phyloP scores from a whole-genome alignment of 2,329 filamentous ascomycete species.

The Neopestalotiopsis clavispora region DNA sequence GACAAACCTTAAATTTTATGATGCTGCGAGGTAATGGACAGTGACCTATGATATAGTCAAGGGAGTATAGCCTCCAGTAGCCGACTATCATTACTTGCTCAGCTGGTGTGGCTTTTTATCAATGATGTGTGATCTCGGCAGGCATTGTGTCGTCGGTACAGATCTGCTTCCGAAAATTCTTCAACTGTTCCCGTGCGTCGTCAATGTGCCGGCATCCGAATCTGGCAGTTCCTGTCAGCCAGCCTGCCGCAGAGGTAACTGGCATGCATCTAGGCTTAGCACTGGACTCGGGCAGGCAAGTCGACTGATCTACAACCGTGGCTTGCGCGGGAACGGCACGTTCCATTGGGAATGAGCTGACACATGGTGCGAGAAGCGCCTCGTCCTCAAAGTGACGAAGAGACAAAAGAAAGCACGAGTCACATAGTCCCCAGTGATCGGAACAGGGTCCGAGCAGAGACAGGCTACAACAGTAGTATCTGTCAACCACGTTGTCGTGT shows the following conservation, averaged over 20 bases:
- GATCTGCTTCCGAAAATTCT: not conserved
- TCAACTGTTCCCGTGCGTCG: not conserved
- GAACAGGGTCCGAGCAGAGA: not conserved
- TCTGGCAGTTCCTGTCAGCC: not conserved
- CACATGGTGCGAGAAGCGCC: slow-evolving; percentile 1
- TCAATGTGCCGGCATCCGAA: not conserved
- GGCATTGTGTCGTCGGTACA: not conserved
- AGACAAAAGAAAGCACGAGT: slow-evolving; percentile 2
- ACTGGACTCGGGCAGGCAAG: slow-evolving; percentile 2
- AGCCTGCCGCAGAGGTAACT: not conserved
- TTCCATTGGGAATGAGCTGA: slow-evolving; percentile 6
- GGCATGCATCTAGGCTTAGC: not conserved
- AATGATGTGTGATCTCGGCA: not conserved
- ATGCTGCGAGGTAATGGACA: not conserved
- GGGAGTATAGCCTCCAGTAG: not conserved
- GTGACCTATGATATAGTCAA: not conserved
- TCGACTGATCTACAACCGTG: slow-evolving; percentile 5
- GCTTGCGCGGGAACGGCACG: slow-evolving; percentile 11
- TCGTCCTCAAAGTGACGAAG: not conserved
- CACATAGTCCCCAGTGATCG: not conserved
- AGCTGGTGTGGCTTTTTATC: not conserved
- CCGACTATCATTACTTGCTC: not conserved
- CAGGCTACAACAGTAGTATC: not conserved
- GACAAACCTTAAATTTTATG: slow-evolving; percentile 11
- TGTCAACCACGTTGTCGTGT: slow-evolving; percentile 15